phyloP scores from a whole-genome alignment of 2,329 filamentous ascomycete genomes.

The Nigrospora oryzae region DNA sequence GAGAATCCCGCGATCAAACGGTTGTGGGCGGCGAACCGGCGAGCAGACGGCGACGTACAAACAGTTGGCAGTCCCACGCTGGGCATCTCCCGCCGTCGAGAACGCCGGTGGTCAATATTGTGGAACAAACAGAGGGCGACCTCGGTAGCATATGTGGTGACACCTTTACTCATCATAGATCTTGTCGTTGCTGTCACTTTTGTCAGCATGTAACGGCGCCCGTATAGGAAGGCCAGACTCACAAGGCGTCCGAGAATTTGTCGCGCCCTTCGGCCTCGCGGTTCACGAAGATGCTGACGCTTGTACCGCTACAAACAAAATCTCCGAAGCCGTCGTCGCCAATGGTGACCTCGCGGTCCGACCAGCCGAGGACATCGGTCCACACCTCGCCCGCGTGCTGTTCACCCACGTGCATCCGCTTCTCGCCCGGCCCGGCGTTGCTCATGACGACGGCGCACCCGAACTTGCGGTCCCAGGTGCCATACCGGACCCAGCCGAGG shows the following conservation, averaged over 20 bases:
- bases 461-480: conserved; percentile 32
- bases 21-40: too few species aligned
- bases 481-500: conserved; percentile 50
- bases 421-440: conserved; percentile 38
- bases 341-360: conserved; percentile 46
- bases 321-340: conserved; percentile 50
- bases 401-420: conserved; percentile 56
- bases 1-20: too few species aligned
- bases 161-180: conserved; percentile 1
- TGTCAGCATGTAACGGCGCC: neutral
- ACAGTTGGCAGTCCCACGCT: too few species aligned
- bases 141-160: too few species aligned
- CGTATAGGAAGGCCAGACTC: conserved; percentile 1
- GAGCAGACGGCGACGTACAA: too few species aligned
- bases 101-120: too few species aligned
- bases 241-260: conserved; percentile 11
- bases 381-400: conserved; percentile 52
- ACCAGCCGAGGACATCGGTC: conserved; percentile 55
- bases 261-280: conserved; percentile 9
- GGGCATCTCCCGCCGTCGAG: too few species aligned
- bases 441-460: conserved; percentile 51
- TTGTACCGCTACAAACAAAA: conserved; percentile 37
- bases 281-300: conserved; percentile 11
- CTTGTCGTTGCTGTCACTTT: conserved; percentile 1
- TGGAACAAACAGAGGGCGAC: too few species aligned